phyloP scores from a whole-genome alignment of 78 protist genomes.

The Mantamonas sphyraenae region DNA sequence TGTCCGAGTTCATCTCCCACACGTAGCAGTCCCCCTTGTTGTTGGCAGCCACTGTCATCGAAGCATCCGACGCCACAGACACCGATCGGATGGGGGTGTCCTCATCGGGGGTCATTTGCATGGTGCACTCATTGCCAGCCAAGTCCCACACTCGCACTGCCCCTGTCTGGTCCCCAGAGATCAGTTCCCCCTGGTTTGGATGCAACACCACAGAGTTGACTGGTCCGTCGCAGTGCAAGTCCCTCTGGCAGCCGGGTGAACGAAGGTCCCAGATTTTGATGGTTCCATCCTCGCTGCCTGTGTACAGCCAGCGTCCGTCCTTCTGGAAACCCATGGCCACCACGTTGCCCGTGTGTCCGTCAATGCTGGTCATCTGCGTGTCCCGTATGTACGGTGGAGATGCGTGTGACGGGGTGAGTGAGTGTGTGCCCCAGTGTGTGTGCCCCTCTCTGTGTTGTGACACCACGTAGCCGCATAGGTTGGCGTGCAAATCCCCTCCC shows the following conservation, averaged over 20 bases:
- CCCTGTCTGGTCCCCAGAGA: conserved; percentile 82
- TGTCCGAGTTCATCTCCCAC: too few species aligned
- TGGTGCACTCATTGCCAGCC: conserved; percentile 46
- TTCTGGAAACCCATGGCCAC: conserved; percentile 76
- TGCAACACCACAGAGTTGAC: conserved; percentile 74
- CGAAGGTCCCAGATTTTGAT: conserved; percentile 91
- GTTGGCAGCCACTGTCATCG: conserved; percentile 67
- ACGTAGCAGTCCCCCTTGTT: conserved; percentile 67
- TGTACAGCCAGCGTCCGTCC: conserved; percentile 83
- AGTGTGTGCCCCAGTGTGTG: too few species aligned
- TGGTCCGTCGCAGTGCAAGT: conserved; percentile 48
- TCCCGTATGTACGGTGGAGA: background rate
- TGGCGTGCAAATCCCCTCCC: too few species aligned
- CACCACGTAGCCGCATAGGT: too few species aligned
- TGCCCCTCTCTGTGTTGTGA: too few species aligned
- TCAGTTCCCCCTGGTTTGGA: conserved; percentile 83
- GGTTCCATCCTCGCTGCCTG: conserved; percentile 88
- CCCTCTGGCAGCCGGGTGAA: conserved; percentile 74
- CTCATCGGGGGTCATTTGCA: conserved; percentile 67
- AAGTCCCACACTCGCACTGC: conserved; percentile 84
- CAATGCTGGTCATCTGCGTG: conserved; percentile 39
- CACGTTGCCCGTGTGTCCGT: conserved; percentile 86
- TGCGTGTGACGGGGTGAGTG: too few species aligned
- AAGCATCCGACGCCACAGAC: conserved; percentile 50
- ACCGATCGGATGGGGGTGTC: conserved; percentile 67